phyloP scores from a whole-genome alignment of 2,329 filamentous ascomycete species.

The Podosphaera xanthii region DNA sequence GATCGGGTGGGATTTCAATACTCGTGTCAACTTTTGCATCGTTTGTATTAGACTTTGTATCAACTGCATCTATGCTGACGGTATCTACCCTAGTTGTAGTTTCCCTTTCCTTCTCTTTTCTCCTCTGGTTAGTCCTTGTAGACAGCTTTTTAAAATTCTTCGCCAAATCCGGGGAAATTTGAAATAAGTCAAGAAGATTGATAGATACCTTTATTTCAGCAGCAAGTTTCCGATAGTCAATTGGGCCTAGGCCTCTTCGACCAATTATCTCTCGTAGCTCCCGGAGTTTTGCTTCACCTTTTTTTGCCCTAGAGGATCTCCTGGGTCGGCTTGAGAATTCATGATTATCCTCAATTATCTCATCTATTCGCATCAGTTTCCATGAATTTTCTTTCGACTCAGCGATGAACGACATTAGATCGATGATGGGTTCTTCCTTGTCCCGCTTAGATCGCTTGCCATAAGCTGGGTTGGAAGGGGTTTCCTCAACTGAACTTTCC shows the following conservation, averaged over 20 bases:
- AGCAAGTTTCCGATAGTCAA: neutral
- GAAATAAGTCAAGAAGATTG: slow-evolving; percentile 1
- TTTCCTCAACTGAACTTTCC: no score
- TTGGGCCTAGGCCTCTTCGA: neutral
- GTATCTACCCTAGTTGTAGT: neutral
- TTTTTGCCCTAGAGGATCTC: neutral
- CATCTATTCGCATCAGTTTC: neutral
- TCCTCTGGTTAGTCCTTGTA: neutral
- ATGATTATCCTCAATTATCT: neutral
- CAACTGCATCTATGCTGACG: neutral
- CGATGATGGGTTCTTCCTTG: neutral
- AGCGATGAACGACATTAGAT: neutral
- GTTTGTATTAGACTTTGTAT: no score
- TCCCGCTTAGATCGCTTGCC: neutral
- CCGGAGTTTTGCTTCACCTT: neutral
- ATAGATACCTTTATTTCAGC: neutral
- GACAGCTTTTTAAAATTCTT: neutral
- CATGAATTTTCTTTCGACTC: neutral
- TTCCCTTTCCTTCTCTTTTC: neutral
- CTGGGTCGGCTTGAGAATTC: neutral
- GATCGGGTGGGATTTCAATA: no score
- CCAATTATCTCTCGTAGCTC: neutral
- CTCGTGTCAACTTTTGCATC: neutral
- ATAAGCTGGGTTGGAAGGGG: no score
- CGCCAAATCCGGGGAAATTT: slow-evolving; percentile 1